A percentile compares a stretch with the other conserved stretches of the same genome.
Evolutionary conservation across 1,284 basidiomycete genomes (phyloP).

Genomic region (Heterobasidion annosum): DNA sequence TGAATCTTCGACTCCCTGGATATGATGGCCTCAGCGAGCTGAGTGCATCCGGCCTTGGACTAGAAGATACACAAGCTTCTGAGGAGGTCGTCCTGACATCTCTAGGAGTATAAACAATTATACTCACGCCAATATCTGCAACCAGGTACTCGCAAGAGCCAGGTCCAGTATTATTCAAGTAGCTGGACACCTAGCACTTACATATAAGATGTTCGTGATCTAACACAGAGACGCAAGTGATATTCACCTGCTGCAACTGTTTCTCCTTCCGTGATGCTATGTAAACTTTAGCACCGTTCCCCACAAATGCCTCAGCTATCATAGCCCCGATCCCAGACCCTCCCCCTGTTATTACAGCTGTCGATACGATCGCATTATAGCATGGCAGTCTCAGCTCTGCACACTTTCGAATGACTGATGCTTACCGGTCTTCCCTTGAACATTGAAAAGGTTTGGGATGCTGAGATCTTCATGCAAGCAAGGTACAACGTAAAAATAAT

Average conservation of each 20-base stretch:
- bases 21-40: conserved; percentile 61
- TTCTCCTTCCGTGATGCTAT: conserved; percentile 79
- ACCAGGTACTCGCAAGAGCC: conserved; percentile 64
- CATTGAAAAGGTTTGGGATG: conserved; percentile 55
- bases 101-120: not conserved
- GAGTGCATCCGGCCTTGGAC: conserved; percentile 77
- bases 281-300: conserved; percentile 79
- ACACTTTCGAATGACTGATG: not conserved
- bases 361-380: not conserved
- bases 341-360: conserved; percentile 77
- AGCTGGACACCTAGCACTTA: conserved; percentile 39
- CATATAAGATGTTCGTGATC: not conserved
- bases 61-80: conserved; percentile 18
- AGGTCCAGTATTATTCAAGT: conserved; percentile 48
- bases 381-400: no score
- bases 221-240: not conserved
- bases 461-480: conserved; percentile 38
- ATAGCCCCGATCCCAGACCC: conserved; percentile 73
- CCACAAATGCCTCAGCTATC: conserved; percentile 74
- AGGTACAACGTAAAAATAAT: not conserved
- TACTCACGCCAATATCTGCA: conserved; percentile 59
- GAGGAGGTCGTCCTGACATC: no score
- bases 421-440: conserved; percentile 67
- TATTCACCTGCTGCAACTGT: conserved; percentile 62
- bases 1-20: conserved; percentile 64